Percentiles rank a stretch among this genome's conserved stretches.
Evolutionary conservation across 164 flowering plant genomes (phyloP).

Genomic region (Umbellularia californica): DNA sequence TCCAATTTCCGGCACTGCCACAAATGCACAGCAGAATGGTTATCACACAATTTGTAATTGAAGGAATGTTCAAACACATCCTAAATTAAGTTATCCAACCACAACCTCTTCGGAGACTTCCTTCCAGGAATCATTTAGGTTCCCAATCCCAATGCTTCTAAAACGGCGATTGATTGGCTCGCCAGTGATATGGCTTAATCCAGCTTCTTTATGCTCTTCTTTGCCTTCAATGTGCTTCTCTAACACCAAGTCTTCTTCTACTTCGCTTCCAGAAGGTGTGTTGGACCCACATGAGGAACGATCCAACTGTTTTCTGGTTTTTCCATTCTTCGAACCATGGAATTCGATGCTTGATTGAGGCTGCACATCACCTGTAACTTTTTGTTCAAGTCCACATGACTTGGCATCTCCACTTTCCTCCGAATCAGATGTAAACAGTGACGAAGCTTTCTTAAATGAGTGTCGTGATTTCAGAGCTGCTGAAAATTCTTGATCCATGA

Average conservation of each 20-base stretch:
- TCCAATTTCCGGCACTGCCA: neutral
- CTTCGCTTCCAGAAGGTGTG: conserved; percentile 81
- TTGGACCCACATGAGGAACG: conserved; percentile 97
- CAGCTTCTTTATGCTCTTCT: conserved; percentile 46
- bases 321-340: conserved; percentile 40
- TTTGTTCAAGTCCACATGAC: conserved; percentile 16
- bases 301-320: conserved; percentile 55
- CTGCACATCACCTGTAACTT: conserved; percentile 28
- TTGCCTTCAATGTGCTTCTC: conserved; percentile 48
- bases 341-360: conserved; percentile 22
- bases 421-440: conserved; percentile 47
- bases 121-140: conserved; percentile 70
- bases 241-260: conserved; percentile 57
- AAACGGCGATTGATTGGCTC: conserved; percentile 52
- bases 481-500: conserved; percentile 32
- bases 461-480: conserved; percentile 41
- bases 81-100: neutral
- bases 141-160: conserved; percentile 38
- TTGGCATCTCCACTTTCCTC: conserved; percentile 44
- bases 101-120: conserved; percentile 91
- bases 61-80: neutral
- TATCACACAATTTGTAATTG: neutral
- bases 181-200: conserved; percentile 28
- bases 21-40: neutral
- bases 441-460: conserved; percentile 42